Evolutionary conservation across 208 protist species (phyloP), one percentile per base, ranked within the genome.

Genomic region (Trichomonas gallinae): DNA sequence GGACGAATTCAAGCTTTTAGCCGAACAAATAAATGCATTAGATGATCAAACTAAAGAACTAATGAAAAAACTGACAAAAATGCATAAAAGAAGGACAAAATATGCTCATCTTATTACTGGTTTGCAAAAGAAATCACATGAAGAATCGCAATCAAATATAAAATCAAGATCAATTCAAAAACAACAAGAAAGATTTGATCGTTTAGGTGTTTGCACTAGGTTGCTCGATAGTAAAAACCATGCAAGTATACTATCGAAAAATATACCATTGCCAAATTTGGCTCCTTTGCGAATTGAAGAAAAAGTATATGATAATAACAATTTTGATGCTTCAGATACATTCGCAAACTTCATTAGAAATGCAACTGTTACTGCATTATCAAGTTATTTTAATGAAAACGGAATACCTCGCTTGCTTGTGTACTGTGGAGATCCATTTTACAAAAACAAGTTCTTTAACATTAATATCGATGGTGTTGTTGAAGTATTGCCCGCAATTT

Each of bases 351-450:
- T 93, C 31, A 42, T 93, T 11, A 48, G 87, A 58, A 34, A 34
- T 0, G 42, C 87, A 38, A 8, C 42, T 15, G 23, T 42, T 10
- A 23, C 48, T 38, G 34, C 13, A 38, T 34, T 93, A 34, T 38
- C 17, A 42, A 93, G 51, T 93, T 93, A 93, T 93, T 93, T 93
- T 3, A 93, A 93, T 51, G 87, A 93, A 17, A 93, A 34, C 38
- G 87, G 44, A 23, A 34, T 93, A 38, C 45, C 87, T 34, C 0
- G 26, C 38, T 26, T 93, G 26, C 9, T 93, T 15, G 9, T n/a
- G 48, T 51, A 48, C 17, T 48, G 44, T 8, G 26, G 17, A 10
- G n/a, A 51, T 11, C 1, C 42, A 2, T 34, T 38, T 13, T 93
- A 49, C 15, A 38, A 17, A n/a, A 34, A 34, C 6, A 93, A 93